Evolutionary conservation across 2,329 filamentous ascomycete species (phyloP).

Genomic region (Fusarium nematophilum): DNA sequence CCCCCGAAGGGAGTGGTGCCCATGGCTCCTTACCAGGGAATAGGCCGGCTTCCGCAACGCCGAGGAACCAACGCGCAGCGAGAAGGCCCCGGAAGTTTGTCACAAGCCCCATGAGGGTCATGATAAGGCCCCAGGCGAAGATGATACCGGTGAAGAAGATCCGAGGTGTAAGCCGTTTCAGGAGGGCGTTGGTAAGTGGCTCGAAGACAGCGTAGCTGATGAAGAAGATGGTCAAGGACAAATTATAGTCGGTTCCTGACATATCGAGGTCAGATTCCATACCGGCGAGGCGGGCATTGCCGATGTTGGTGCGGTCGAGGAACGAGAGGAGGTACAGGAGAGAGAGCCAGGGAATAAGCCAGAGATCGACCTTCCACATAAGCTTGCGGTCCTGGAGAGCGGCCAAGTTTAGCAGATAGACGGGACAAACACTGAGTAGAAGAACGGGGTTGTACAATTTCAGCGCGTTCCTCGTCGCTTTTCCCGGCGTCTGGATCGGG

Average conservation of each 20-base stretch:
- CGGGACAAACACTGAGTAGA: constrained; percentile 39
- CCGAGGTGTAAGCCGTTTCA: constrained; percentile 72
- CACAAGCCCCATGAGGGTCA: constrained; percentile 63
- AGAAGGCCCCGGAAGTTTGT: constrained; percentile 57
- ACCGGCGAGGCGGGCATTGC: constrained; percentile 60
- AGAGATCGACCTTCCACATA: constrained; percentile 66
- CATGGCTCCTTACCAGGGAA: constrained; percentile 69
- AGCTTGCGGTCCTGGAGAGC: constrained; percentile 57
- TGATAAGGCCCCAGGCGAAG: constrained; percentile 61
- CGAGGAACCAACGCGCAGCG: constrained; percentile 66
- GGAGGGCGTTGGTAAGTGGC: constrained; percentile 71
- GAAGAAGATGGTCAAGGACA: constrained; percentile 71
- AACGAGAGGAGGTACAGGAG: constrained; percentile 68
- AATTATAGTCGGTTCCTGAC: constrained; percentile 64
- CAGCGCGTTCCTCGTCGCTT: constrained; percentile 69
- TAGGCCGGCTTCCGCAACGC: constrained; percentile 74
- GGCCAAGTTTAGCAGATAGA: not conserved
- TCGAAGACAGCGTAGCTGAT: constrained; percentile 75
- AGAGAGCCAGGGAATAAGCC: constrained; percentile 68
- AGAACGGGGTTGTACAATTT: constrained; percentile 64
- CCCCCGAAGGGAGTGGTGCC: too few relatives aligned
- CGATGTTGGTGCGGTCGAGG: constrained; percentile 52
- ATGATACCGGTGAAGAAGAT: constrained; percentile 75
- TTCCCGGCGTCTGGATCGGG: constrained; percentile 65
- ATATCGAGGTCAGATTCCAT: constrained; percentile 37